Percentiles rank a stretch among this genome's conserved stretches.
phyloP scores from a whole-genome alignment of 2,329 filamentous ascomycete species.

The Claviceps cyperi region DNA sequence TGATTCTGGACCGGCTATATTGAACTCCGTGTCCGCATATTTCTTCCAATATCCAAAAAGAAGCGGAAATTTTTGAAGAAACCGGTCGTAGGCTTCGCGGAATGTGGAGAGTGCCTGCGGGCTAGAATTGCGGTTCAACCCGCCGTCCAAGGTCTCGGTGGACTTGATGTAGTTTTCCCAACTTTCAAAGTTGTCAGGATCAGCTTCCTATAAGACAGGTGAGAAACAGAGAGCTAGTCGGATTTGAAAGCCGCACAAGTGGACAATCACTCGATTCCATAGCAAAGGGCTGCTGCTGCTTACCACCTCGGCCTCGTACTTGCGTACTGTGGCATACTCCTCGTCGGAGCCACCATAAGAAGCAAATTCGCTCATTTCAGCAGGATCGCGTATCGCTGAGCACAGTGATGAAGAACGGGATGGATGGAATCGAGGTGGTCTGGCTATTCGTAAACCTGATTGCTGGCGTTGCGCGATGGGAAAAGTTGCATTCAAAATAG shows the following conservation, averaged over 20 bases:
- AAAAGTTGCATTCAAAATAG: slow-evolving; percentile 1
- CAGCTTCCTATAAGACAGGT: slow-evolving; percentile 33
- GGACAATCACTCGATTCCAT: neutral
- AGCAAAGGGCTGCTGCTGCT: slow-evolving; percentile 4
- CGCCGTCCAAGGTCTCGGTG: slow-evolving; percentile 76
- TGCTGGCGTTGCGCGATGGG: slow-evolving; percentile 1
- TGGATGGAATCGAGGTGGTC: neutral
- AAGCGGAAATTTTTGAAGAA: slow-evolving; percentile 86
- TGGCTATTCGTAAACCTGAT: neutral
- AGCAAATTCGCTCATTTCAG: slow-evolving; percentile 53
- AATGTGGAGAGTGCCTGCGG: slow-evolving; percentile 81
- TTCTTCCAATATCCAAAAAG: slow-evolving; percentile 99
- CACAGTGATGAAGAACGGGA: neutral
- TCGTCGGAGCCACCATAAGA: slow-evolving; percentile 62
- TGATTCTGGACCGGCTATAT: slow-evolving; percentile 89
- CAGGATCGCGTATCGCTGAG: slow-evolving; percentile 3
- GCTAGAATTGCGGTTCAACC: slow-evolving; percentile 90
- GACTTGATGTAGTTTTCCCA: slow-evolving; percentile 88
- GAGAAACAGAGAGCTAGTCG: slow-evolving; percentile 2
- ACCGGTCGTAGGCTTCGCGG: slow-evolving; percentile 78
- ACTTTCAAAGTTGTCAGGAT: slow-evolving; percentile 81
- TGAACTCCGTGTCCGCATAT: slow-evolving; percentile 95
- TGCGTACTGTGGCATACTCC: slow-evolving; percentile 69
- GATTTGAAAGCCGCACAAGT: neutral
- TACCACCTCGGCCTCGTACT: slow-evolving; percentile 66